These are phyloP conservation scores for Teunomyces pallodes DNA, from an alignment of 805 yeast genomes.

Conservation along the genomic window DNA sequence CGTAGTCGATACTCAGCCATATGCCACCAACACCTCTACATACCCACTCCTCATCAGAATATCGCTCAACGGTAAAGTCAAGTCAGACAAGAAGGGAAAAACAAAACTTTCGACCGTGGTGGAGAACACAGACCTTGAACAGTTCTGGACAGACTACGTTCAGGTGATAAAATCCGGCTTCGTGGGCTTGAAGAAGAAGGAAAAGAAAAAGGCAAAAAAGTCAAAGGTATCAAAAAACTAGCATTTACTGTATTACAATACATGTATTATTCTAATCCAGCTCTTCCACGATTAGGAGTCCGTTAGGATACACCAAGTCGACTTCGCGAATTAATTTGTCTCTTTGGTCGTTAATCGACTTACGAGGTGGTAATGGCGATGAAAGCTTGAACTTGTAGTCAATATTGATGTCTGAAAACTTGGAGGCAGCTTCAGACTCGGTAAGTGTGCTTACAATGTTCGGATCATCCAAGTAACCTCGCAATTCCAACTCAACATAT, in stretches of 20 bases:
- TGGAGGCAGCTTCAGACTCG: slow-evolving; percentile 20
- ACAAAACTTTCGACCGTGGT: slow-evolving; percentile 74
- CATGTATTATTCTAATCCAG: neutral
- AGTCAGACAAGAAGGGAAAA: slow-evolving; percentile 45
- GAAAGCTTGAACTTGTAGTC: slow-evolving; percentile 29
- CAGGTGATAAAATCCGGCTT: slow-evolving; percentile 68
- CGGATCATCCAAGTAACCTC: slow-evolving; percentile 36
- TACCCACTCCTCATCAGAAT: slow-evolving; percentile 71
- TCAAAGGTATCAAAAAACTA: slow-evolving; percentile 32
- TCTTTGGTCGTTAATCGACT: slow-evolving; percentile 32
- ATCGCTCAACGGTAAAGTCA: slow-evolving; percentile 47
- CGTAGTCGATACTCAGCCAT: slow-evolving; percentile 19
- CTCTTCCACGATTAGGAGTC: slow-evolving; percentile 60
- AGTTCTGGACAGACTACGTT: slow-evolving; percentile 77
- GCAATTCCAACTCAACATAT: slow-evolving; percentile 35
- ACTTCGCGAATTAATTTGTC: slow-evolving; percentile 56
- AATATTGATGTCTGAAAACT: slow-evolving; percentile 23
- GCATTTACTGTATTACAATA: neutral
- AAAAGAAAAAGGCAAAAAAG: slow-evolving; percentile 69
- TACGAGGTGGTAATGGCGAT: slow-evolving; percentile 40
- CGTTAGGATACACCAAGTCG: slow-evolving; percentile 46
- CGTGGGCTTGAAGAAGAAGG: slow-evolving; percentile 76
- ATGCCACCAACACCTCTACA: slow-evolving; percentile 24
- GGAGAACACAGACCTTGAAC: slow-evolving; percentile 54
- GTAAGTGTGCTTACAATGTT: slow-evolving; percentile 15